phyloP scores from a whole-genome alignment of 306 rosid species.

The apple (Malus domestica) region ASM211411v1 NC_041800.1:25612733-25613232 shows the following conservation, averaged over 20 bases:
- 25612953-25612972: too few species aligned
- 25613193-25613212: not conserved
- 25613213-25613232: too few species aligned
- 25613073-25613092: too few species aligned
- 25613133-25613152: not conserved
- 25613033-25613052: too few species aligned
- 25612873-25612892: not conserved
- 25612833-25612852: not conserved
- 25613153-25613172: not conserved
- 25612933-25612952: not conserved
- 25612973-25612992: too few species aligned
- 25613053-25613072: too few species aligned
- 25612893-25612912: not conserved
- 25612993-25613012: too few species aligned
- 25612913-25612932: not conserved
- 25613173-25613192: not conserved
- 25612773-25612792: not conserved
- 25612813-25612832: constrained; percentile 2
- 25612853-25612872: constrained; percentile 4
- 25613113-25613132: too few species aligned
- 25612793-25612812: not conserved
- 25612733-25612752: constrained; percentile 25
- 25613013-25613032: too few species aligned
- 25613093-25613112: too few species aligned
- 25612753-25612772: not conserved